A percentile compares a stretch with the other conserved stretches of the same genome.
Evolutionary conservation across 1,284 basidiomycete species (phyloP).

Genomic region (Mrakiaceae sp.): DNA sequence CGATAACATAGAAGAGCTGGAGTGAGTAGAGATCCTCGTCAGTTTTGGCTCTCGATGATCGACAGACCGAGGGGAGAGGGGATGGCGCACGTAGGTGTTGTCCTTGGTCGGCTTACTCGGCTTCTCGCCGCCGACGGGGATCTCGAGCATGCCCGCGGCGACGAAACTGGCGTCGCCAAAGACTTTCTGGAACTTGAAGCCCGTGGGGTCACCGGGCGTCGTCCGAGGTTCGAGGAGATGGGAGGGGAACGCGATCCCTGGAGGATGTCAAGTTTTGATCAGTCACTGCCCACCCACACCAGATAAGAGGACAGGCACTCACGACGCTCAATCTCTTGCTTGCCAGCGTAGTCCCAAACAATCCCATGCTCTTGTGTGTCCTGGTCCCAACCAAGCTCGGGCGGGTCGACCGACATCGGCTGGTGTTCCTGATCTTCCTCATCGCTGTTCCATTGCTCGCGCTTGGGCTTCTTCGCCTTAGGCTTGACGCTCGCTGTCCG

Average conservation of each 20-base stretch:
- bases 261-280: not conserved
- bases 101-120: slow-evolving; percentile 82
- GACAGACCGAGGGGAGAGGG: not conserved
- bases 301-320: slow-evolving; percentile 30
- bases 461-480: slow-evolving; percentile 26
- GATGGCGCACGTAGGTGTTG: slow-evolving; percentile 77
- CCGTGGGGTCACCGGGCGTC: slow-evolving; percentile 40
- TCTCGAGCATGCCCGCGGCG: slow-evolving; percentile 74
- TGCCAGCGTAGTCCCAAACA: slow-evolving; percentile 57
- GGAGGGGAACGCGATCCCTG: slow-evolving; percentile 65
- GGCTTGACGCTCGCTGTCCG: slow-evolving; percentile 28
- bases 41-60: not conserved
- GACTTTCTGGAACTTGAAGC: slow-evolving; percentile 85
- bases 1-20: slow-evolving; percentile 76
- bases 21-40: slow-evolving; percentile 3
- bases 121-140: slow-evolving; percentile 67
- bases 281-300: not conserved
- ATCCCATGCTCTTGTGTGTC: slow-evolving; percentile 55
- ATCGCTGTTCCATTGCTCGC: slow-evolving; percentile 22
- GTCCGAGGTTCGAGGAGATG: slow-evolving; percentile 48
- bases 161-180: slow-evolving; percentile 87
- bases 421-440: slow-evolving; percentile 24
- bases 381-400: slow-evolving; percentile 75
- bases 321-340: slow-evolving; percentile 57
- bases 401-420: slow-evolving; percentile 34